phyloP scores from a whole-genome alignment of 2,329 filamentous ascomycete genomes.

The Penicillium sp. region DNA sequence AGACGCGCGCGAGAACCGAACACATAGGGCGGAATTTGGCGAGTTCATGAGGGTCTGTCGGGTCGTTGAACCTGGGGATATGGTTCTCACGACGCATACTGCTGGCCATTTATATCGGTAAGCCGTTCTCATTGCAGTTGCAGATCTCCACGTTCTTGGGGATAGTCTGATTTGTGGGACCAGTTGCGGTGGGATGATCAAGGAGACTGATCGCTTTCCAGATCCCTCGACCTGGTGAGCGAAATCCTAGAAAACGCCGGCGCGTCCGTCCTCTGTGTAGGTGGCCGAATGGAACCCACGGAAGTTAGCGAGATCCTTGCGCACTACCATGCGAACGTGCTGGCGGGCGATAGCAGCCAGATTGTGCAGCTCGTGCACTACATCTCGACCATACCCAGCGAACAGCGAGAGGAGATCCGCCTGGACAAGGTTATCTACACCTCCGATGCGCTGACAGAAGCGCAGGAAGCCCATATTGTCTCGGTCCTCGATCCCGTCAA shows the following conservation, averaged over 20 bases:
- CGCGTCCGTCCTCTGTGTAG: conserved; percentile 45
- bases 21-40: conserved; percentile 30
- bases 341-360: conserved; percentile 48
- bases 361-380: conserved; percentile 43
- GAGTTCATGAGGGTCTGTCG: too few species aligned
- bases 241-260: conserved; percentile 51
- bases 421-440: conserved; percentile 53
- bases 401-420: conserved; percentile 27
- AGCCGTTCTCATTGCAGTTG: too few species aligned
- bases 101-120: too few species aligned
- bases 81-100: too few species aligned
- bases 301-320: conserved; percentile 34
- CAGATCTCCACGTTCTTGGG: too few species aligned
- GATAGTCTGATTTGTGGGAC: too few species aligned
- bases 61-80: too few species aligned
- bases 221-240: conserved; percentile 47
- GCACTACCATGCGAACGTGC: conserved; percentile 43
- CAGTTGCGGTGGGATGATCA: too few species aligned
- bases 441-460: conserved; percentile 44
- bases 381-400: conserved; percentile 37
- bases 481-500: conserved; percentile 37
- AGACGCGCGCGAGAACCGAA: conserved; percentile 48
- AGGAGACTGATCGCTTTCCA: background rate
- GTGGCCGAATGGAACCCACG: conserved; percentile 31
- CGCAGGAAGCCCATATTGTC: conserved; percentile 40